These are phyloP conservation scores for Pseudoperonospora humuli DNA, from an alignment of 352 stramenopile species.

Conservation along the genomic window DNA sequence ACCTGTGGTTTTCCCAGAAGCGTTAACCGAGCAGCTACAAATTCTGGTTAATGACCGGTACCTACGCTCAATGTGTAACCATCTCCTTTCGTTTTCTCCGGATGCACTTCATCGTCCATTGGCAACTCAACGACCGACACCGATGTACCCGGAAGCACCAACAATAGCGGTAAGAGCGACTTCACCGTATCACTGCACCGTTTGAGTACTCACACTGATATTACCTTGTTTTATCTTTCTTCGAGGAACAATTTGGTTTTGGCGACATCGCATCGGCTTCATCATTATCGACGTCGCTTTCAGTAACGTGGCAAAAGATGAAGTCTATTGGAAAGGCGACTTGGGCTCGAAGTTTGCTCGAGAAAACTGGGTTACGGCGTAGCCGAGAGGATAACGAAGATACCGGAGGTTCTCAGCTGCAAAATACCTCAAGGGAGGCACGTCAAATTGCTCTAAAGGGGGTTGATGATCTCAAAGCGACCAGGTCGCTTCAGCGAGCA, in stretches of 20 bases:
- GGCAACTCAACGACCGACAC: slow-evolving; percentile 24
- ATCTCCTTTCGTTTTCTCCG: slow-evolving; percentile 37
- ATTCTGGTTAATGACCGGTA: slow-evolving; percentile 43
- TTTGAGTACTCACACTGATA: neutral
- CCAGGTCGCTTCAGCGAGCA: slow-evolving; percentile 4
- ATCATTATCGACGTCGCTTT: slow-evolving; percentile 39
- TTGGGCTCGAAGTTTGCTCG: slow-evolving; percentile 51
- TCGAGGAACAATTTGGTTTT: slow-evolving; percentile 71
- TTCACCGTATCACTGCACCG: neutral
- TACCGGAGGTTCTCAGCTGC: slow-evolving; percentile 8
- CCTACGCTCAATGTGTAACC: slow-evolving; percentile 35
- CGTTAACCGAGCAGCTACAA: slow-evolving; percentile 43
- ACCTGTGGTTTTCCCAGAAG: slow-evolving; percentile 49
- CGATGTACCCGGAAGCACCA: slow-evolving; percentile 45
- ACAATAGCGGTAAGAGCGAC: slow-evolving; percentile 32
- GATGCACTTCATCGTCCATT: slow-evolving; percentile 29
- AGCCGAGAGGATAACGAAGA: slow-evolving; percentile 10
- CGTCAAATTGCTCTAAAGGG: slow-evolving; percentile 27
- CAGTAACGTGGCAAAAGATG: slow-evolving; percentile 49
- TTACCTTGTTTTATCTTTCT: neutral
- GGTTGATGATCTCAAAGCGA: neutral
- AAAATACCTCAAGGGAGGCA: slow-evolving; percentile 34
- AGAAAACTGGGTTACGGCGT: slow-evolving; percentile 39
- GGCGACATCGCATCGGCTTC: slow-evolving; percentile 55
- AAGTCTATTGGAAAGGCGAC: slow-evolving; percentile 42